Evolutionary conservation across 1,284 basidiomycete genomes (phyloP).

Genomic region (Malassezia pachydermatis): DNA sequence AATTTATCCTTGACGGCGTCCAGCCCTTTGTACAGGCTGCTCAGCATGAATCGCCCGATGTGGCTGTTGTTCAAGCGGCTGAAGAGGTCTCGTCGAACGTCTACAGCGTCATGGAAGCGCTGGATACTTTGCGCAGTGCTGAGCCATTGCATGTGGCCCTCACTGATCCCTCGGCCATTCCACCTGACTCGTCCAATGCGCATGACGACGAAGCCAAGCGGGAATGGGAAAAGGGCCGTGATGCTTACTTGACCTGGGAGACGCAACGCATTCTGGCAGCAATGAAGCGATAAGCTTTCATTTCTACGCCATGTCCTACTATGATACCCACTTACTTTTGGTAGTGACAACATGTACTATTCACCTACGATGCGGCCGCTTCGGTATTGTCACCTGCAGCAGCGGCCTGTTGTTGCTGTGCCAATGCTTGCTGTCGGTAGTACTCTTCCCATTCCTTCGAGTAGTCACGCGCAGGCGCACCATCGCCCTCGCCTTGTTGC

Average conservation of each 20-base stretch:
- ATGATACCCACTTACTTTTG: background rate
- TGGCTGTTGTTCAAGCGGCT: conserved; percentile 18
- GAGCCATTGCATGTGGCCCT: conserved; percentile 32
- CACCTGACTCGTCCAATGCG: background rate
- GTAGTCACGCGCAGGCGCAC: conserved; percentile 26
- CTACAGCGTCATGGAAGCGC: conserved; percentile 24
- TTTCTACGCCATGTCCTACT: background rate
- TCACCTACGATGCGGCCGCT: background rate
- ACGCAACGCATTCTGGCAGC: conserved; percentile 31
- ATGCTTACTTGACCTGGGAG: conserved; percentile 39
- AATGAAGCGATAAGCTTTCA: conserved; percentile 18
- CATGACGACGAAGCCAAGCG: conserved; percentile 12
- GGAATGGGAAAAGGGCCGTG: conserved; percentile 31
- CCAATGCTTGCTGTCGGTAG: conserved; percentile 32
- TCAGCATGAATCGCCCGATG: background rate
- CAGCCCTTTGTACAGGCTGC: background rate
- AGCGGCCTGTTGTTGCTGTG: conserved; percentile 18
- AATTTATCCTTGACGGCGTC: conserved; percentile 8
- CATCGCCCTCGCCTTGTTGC: conserved; percentile 5
- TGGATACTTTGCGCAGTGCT: conserved; percentile 21
- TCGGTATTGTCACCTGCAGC: too few species aligned
- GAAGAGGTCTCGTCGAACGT: conserved; percentile 26
- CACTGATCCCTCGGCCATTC: background rate
- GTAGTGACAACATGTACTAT: conserved; percentile 1
- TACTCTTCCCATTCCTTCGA: conserved; percentile 46